Percentiles rank a stretch among this genome's conserved stretches.
phyloP scores from a whole-genome alignment of 148 eudicot genomes.

The Nepenthes gracilis region DNA sequence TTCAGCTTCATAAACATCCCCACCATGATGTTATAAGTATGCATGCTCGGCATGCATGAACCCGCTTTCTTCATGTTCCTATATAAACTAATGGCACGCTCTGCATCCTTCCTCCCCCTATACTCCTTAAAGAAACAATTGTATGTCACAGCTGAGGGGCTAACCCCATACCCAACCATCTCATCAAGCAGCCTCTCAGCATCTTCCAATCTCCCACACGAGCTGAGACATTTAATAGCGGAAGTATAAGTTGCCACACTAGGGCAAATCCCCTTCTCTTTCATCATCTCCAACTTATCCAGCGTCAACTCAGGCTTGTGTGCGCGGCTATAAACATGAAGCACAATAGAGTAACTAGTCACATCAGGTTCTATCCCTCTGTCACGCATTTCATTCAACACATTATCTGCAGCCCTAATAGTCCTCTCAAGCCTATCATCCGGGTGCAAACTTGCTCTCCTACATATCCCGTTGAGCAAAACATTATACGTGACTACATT shows the following conservation, averaged over 20 bases:
- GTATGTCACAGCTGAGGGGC: constrained; percentile 62
- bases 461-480: constrained; percentile 74
- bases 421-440: constrained; percentile 66
- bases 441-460: constrained; percentile 79
- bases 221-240: constrained; percentile 85
- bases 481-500: constrained; percentile 81
- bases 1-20: constrained; percentile 59
- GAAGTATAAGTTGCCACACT: constrained; percentile 78
- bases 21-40: constrained; percentile 62
- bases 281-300: constrained; percentile 67
- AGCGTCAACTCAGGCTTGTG: constrained; percentile 67
- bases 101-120: constrained; percentile 70
- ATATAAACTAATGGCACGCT: constrained; percentile 63
- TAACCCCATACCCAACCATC: constrained; percentile 67
- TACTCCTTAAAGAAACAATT: constrained; percentile 94
- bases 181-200: constrained; percentile 57
- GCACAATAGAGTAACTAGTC: constrained; percentile 74
- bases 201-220: constrained; percentile 75
- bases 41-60: constrained; percentile 32
- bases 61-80: constrained; percentile 66
- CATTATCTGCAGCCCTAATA: constrained; percentile 53
- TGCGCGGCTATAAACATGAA: constrained; percentile 89
- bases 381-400: constrained; percentile 73
- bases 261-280: constrained; percentile 58
- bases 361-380: constrained; percentile 92